Base-by-base conservation (phyloP, 2,329 filamentous ascomycete species). In the Aspergillus pseudoviridinutans region DNA sequence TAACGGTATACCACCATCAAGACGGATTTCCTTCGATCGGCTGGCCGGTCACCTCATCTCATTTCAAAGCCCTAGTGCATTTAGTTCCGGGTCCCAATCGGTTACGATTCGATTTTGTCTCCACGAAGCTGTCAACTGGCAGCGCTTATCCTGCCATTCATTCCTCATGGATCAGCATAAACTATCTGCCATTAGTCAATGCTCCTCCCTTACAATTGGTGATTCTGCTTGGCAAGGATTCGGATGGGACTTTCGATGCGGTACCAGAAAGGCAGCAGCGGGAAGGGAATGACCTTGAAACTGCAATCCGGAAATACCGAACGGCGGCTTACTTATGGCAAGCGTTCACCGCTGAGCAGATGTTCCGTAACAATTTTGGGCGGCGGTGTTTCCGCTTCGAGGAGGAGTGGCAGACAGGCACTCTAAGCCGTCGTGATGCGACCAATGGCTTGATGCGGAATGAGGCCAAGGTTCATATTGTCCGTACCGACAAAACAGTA, bases 321-420 rank as follows among this genome's bases (percentile, higher is more conserved):
- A 97, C 96, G 89, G 89, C 92, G 20, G 93, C 91, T 25, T 97
- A 97, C 71, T 80, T 97, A 14, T 97, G 94, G 92, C 94, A 99
- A 72, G 91, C 92, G 7, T 97, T 96, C 68, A 97, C 93, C 0
- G 91, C 91, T 6, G 94, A 99, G 73, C 92, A 97, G 72, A 97
- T 97, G 93, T 89, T 86, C 72, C 87, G 91, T 61, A 90, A 96
- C 71, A 90, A 88, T 59, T 85, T 97, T 64, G 92, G 92, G 9
- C 84, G 93, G 58, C 86, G 93, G 57, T 87, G 85, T 54, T 97
- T 97, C 74, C 84, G 92, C 47, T 92, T 96, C 61, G 94, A 97
- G 66, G 94, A 99, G 74, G 90, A 96, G 71, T 97, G 94, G 94
- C 90, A 90, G 59, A 85, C 86, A 2, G 92, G 92, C 7, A 90